Conservation (phyloP, 805 yeast species). For the Zygotorulaspora chibaensis region DNA sequence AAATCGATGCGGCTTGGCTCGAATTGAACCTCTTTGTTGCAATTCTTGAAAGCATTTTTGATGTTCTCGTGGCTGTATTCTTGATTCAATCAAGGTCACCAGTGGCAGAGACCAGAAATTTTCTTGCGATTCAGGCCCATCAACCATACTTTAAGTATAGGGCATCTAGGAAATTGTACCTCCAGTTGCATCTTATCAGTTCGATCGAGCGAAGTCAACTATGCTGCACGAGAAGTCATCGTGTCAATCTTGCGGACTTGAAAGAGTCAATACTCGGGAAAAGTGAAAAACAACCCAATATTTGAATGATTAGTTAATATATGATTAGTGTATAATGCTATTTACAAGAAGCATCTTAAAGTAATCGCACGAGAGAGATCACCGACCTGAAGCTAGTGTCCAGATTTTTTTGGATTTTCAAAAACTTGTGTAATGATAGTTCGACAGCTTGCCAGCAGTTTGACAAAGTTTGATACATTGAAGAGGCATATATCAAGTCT, state of each 20-base stretch:
- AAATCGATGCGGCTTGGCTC: constrained; percentile 29
- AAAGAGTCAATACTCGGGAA: background rate
- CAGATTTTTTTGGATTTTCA: constrained; percentile 21
- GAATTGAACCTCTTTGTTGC: constrained; percentile 30
- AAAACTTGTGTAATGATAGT: constrained; percentile 21
- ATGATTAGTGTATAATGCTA: background rate
- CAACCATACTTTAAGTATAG: too few relatives aligned
- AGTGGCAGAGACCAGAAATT: too few relatives aligned
- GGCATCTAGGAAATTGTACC: too few relatives aligned
- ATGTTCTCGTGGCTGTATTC: background rate
- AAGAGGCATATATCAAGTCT: constrained; percentile 19
- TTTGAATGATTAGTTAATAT: too few relatives aligned
- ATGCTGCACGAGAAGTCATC: background rate
- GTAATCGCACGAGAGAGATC: background rate
- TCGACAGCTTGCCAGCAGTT: constrained; percentile 19
- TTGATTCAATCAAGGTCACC: too few relatives aligned
- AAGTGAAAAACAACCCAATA: background rate
- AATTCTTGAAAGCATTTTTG: constrained; percentile 5
- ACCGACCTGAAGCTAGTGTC: background rate
- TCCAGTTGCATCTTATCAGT: background rate
- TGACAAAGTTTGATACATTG: constrained; percentile 17
- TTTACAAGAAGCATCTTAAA: background rate
- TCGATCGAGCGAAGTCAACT: background rate
- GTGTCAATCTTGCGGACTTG: background rate
- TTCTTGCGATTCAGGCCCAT: too few relatives aligned